Conservation (phyloP, 1,284 basidiomycete species). For the Rhizopogon hawkerae region DNA sequence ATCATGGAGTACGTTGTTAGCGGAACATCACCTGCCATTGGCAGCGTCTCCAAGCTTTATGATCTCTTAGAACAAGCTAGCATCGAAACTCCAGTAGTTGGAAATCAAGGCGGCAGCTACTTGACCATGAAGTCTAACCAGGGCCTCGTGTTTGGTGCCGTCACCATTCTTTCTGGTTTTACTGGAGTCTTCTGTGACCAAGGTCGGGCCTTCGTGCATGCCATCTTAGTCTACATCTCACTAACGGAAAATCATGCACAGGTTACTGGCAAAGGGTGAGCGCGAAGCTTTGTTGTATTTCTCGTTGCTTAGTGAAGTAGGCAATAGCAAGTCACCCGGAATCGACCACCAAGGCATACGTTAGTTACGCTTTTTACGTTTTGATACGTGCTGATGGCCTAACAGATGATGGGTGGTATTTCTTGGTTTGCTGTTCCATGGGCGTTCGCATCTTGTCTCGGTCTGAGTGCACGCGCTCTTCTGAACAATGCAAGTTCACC, state of each 20-base stretch:
- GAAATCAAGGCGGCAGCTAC: slow-evolving; percentile 47
- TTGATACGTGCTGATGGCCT: background rate
- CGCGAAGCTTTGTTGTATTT: background rate
- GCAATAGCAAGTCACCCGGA: slow-evolving; percentile 42
- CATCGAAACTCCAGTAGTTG: slow-evolving; percentile 35
- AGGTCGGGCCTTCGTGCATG: slow-evolving; percentile 22
- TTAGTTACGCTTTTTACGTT: slow-evolving; percentile 15
- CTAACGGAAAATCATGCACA: slow-evolving; percentile 9
- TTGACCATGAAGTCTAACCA: slow-evolving; percentile 50
- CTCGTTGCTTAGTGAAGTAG: slow-evolving; percentile 16
- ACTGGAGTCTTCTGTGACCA: slow-evolving; percentile 44
- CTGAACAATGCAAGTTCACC: slow-evolving; percentile 30
- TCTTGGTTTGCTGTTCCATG: slow-evolving; percentile 60
- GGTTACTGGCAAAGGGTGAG: slow-evolving; percentile 45
- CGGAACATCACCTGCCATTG: slow-evolving; percentile 35
- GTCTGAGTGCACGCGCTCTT: slow-evolving; percentile 46
- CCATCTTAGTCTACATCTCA: background rate
- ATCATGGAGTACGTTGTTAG: slow-evolving; percentile 15
- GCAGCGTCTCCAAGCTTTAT: slow-evolving; percentile 36
- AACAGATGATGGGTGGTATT: slow-evolving; percentile 48
- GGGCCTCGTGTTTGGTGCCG: slow-evolving; percentile 47
- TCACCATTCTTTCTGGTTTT: slow-evolving; percentile 38
- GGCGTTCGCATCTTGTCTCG: slow-evolving; percentile 49
- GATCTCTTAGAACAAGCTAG: slow-evolving; percentile 39
- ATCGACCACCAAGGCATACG: slow-evolving; percentile 44